Conservation (phyloP, 2,329 filamentous ascomycete species). For the Fusarium sp. region DNA sequence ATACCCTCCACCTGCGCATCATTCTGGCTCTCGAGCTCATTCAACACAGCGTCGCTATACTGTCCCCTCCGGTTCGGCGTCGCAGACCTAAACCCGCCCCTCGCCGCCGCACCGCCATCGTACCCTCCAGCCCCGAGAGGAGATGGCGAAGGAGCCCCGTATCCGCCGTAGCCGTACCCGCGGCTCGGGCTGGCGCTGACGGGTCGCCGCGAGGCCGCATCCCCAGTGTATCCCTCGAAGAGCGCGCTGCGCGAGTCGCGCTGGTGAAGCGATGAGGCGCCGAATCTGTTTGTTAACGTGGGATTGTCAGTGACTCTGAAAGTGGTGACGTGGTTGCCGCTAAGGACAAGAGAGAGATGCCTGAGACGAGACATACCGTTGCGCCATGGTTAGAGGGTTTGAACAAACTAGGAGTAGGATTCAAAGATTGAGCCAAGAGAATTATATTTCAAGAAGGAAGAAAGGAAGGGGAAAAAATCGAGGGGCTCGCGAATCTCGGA, state of each 20-base stretch:
- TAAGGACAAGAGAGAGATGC: neutral
- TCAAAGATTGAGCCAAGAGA: neutral
- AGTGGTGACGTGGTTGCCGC: slow-evolving; percentile 15
- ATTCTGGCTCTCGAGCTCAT: slow-evolving; percentile 96
- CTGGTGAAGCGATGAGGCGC: slow-evolving; percentile 77
- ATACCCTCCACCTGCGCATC: slow-evolving; percentile 92
- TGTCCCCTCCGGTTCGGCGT: slow-evolving; percentile 86
- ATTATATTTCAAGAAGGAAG: neutral
- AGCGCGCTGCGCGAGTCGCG: slow-evolving; percentile 78
- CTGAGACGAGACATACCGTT: slow-evolving; percentile 47
- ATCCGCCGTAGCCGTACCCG: slow-evolving; percentile 62
- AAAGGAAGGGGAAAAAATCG: slow-evolving; percentile 9
- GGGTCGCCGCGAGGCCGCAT: slow-evolving; percentile 54
- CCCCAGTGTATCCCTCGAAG: slow-evolving; percentile 77
- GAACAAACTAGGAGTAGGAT: neutral
- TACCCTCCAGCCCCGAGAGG: slow-evolving; percentile 29
- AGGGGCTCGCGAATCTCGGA: slow-evolving; percentile 38
- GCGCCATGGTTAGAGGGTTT: slow-evolving; percentile 47
- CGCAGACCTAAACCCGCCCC: slow-evolving; percentile 66
- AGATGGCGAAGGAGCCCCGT: slow-evolving; percentile 41
- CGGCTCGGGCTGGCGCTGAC: slow-evolving; percentile 60
- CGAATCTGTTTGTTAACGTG: slow-evolving; percentile 65
- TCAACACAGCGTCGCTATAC: slow-evolving; percentile 91
- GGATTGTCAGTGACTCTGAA: slow-evolving; percentile 13
- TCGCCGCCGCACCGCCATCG: slow-evolving; percentile 13